phyloP scores from a whole-genome alignment of 495 filamentous ascomycete genomes.

The Umbilicaria muhlenbergii region DNA sequence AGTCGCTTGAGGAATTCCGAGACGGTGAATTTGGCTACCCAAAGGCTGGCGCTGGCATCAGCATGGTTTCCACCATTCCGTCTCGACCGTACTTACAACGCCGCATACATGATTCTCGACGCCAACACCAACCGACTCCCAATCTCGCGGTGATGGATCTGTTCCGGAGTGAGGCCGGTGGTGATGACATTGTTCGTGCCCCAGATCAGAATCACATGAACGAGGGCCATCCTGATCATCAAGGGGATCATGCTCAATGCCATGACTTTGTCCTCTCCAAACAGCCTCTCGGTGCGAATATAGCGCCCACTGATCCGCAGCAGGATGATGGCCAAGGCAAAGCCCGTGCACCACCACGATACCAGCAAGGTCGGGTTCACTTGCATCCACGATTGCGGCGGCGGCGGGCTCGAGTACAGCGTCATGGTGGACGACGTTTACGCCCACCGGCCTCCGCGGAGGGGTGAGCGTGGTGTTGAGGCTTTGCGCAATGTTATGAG shows the following conservation, averaged over 20 bases:
- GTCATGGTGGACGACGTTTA: constrained; percentile 9
- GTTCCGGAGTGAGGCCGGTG: constrained; percentile 21
- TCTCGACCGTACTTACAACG: constrained; percentile 31
- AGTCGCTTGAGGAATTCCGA: constrained; percentile 82
- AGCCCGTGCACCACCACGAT: constrained; percentile 85
- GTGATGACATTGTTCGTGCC: constrained; percentile 71
- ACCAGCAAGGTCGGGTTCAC: constrained; percentile 73
- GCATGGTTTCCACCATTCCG: not conserved
- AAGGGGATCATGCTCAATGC: constrained; percentile 67
- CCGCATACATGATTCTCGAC: constrained; percentile 38
- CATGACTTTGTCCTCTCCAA: constrained; percentile 77
- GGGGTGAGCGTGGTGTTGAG: constrained; percentile 29
- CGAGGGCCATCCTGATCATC: constrained; percentile 63
- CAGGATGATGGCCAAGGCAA: constrained; percentile 67
- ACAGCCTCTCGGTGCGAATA: constrained; percentile 64
- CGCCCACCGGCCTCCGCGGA: constrained; percentile 47
- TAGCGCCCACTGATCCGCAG: constrained; percentile 65
- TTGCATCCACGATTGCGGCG: constrained; percentile 30
- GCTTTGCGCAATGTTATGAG: no score
- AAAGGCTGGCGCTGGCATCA: constrained; percentile 44
- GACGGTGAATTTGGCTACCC: constrained; percentile 81
- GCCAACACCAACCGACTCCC: constrained; percentile 38
- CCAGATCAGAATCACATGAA: constrained; percentile 68
- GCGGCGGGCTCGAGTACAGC: constrained; percentile 43
- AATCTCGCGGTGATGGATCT: constrained; percentile 28